Evolutionary conservation across 2,329 filamentous ascomycete genomes (phyloP), one percentile per base, ranked within the genome.

Genomic region (Colletotrichum sp.): DNA sequence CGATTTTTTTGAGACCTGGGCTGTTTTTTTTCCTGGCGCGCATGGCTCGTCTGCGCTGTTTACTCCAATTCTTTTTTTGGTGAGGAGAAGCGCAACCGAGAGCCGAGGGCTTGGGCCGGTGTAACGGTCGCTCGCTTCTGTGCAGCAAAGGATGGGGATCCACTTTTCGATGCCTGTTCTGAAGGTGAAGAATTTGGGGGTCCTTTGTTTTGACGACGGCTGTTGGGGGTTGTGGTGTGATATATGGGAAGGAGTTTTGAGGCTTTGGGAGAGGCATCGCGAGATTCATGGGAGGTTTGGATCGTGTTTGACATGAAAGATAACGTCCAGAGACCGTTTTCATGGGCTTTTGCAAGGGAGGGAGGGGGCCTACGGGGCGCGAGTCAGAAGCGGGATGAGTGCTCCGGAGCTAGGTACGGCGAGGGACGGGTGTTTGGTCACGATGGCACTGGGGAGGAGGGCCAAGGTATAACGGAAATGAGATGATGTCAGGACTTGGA

Each of bases 1-100:
- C 73, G 73, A 68, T 67, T 75, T 68, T 57, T 43, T 43, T 13
- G 57, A 73, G 69, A 75, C 68, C 68, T 75, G 72, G 63, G 61
- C 55, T 67, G 15, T 21, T 63, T 52, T 34, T 43, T 6, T 5
- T 18, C 2, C 28, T 28, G 26, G 9, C 10, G 39, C 15, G 61
- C 32, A 7, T 21, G 43, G n/a, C 43, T 52, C 43, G 43, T 52
- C 16, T 61, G 8, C 16, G 15, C 60, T 26, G 24, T 48, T 67
- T 70, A 70, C 72, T 75, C 72, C 72, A 75, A 75, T n/a, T 75
- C 39, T 28, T 67, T 34, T 26, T 43, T 39, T 48, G 34, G 67
- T 57, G 67, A 60, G 67, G 30, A 48, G 67, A 30, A 34, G 30
- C 48, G 26, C 28, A 16, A 26, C 48, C 39, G 32, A 68, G 43